Evolutionary conservation across 192 early-diverging fungal genomes (phyloP), one percentile per base, ranked within the genome.

Genomic region (Entomortierella beljakovae): DNA sequence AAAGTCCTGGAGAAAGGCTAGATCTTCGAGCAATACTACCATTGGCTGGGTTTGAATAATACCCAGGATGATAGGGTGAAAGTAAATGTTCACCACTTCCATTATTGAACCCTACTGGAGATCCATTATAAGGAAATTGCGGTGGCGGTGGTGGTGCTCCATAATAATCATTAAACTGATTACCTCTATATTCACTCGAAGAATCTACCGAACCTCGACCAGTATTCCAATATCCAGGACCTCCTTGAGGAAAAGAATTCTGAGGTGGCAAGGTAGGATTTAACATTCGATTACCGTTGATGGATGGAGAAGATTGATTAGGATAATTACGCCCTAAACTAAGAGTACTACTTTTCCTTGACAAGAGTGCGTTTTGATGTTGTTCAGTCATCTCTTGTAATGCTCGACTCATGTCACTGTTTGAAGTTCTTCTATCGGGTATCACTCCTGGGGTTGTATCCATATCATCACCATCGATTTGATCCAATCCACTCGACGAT

Each of bases 321-420:
- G 49, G 57, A 20, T 22, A 13, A 2, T 49, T 35, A 1, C 43
- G 35, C 35, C 74, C 61, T 9, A 77, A 22, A 29, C 65, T 68
- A 15, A 69, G 48, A 4, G 67, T 65, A 23, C 75, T 79, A 7
- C 62, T 61, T 54, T 34, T 57, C 29, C 74, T 33, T 0, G 74
- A 33, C 32, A 70, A 20, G 11, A 64, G 23, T 1, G 40, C 43
- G 25, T 23, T 64, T 37, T 64, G 66, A 25, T 69, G 74, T 29
- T 64, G 55, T 23, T 79, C 74, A 2, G 74, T 40, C 74, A 79
- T 79, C 11, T 64, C 74, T 25, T 79, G 75, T 3, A 70, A 29
- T 11, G 56, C 58, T 4, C 51, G 26, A 26, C 49, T 65, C 48
- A 66, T 7, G 42, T 74, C 64, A 15, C 46, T 25, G 35, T 70